Evolutionary conservation across 2,329 filamentous ascomycete genomes (phyloP).

Genomic region (Cryphonectria japonica): DNA sequence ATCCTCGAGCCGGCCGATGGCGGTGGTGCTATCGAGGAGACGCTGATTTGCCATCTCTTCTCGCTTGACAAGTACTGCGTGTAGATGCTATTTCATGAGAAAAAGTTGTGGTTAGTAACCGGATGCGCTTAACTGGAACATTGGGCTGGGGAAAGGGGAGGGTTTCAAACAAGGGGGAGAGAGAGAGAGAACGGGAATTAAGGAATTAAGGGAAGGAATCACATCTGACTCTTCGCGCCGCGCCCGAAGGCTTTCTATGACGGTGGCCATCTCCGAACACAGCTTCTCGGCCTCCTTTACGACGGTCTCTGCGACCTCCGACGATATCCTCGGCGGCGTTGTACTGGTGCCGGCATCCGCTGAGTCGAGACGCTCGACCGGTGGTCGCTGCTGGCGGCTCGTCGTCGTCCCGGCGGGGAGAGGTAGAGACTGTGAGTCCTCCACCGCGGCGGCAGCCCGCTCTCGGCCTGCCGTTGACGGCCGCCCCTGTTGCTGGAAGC

Average conservation of each 20-base stretch:
- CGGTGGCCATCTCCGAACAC: slow-evolving; percentile 52
- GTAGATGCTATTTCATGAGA: slow-evolving; percentile 55
- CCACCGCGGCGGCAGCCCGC: neutral
- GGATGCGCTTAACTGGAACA: neutral
- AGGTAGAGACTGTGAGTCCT: neutral
- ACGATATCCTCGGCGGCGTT: slow-evolving; percentile 27
- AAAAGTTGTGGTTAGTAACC: slow-evolving; percentile 10
- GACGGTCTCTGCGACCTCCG: slow-evolving; percentile 34
- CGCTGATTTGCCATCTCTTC: slow-evolving; percentile 61
- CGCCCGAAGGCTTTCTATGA: slow-evolving; percentile 55
- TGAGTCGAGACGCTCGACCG: slow-evolving; percentile 22
- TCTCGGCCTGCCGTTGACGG: slow-evolving; percentile 5
- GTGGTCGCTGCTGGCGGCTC: neutral
- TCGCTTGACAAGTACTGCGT: slow-evolving; percentile 61
- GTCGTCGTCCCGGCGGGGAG: neutral
- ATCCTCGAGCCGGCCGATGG: slow-evolving; percentile 60
- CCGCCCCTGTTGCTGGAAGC: slow-evolving; percentile 24
- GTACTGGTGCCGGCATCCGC: slow-evolving; percentile 14
- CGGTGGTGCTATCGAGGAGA: slow-evolving; percentile 63
- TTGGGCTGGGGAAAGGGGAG: slow-evolving; percentile 1
- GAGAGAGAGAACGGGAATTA: slow-evolving; percentile 37
- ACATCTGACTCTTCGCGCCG: slow-evolving; percentile 64
- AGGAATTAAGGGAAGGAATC: slow-evolving; percentile 21
- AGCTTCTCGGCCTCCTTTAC: slow-evolving; percentile 46
- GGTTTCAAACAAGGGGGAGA: neutral